Conservation (phyloP, 345 rosid genomes). For the Orychophragmus violaceus region DNA sequence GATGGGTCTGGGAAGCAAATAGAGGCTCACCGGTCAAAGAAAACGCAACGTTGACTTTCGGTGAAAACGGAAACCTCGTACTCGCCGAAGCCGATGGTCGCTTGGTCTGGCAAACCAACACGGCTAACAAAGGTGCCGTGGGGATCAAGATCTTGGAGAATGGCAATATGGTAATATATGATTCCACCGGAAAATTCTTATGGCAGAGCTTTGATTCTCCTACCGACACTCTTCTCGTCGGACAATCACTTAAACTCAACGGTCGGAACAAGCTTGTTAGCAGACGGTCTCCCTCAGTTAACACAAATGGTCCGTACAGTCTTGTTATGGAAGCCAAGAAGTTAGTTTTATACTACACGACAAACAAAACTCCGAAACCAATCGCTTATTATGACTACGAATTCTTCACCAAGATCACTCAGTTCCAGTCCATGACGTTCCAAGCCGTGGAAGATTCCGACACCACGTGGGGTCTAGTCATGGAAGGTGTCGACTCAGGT, state of each 20-base stretch:
- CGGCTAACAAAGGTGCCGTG: slow-evolving; percentile 51
- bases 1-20: slow-evolving; percentile 80
- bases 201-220: slow-evolving; percentile 66
- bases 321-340: neutral
- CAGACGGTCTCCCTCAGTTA: neutral
- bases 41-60: slow-evolving; percentile 48
- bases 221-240: slow-evolving; percentile 47
- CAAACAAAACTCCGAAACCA: neutral
- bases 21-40: slow-evolving; percentile 52
- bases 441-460: neutral
- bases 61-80: slow-evolving; percentile 48
- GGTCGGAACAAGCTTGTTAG: neutral
- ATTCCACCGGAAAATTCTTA: slow-evolving; percentile 36
- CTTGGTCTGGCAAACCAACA: slow-evolving; percentile 56
- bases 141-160: slow-evolving; percentile 45
- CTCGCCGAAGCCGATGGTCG: slow-evolving; percentile 52
- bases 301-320: neutral
- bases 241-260: neutral
- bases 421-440: neutral
- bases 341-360: neutral
- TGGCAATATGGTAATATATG: slow-evolving; percentile 59
- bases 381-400: neutral
- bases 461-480: slow-evolving; percentile 21
- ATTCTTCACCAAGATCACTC: neutral
- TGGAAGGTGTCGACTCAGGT: slow-evolving; percentile 8